Evolutionary conservation across 192 early-diverging fungal species (phyloP).

Genomic region (Ramicandelaber brevisporus): DNA sequence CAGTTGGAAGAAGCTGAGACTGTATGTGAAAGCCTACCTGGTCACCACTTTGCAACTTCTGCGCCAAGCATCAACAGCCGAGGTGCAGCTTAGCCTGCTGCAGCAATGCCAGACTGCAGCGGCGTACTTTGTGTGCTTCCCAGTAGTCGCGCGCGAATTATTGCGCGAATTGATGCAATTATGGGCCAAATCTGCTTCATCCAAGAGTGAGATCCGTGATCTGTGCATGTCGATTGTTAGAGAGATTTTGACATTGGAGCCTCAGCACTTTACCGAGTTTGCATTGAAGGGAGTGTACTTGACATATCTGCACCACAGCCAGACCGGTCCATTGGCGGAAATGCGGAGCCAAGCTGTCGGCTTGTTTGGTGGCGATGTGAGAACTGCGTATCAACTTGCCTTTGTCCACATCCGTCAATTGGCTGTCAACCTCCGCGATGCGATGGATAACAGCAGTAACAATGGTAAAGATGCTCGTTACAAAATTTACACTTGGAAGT

Average conservation of each 20-base stretch:
- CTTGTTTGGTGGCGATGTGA: slow-evolving; percentile 50
- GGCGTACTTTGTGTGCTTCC: slow-evolving; percentile 59
- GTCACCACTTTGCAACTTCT: slow-evolving; percentile 46
- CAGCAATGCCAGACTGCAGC: slow-evolving; percentile 51
- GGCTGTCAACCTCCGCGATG: slow-evolving; percentile 73
- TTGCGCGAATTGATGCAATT: slow-evolving; percentile 24
- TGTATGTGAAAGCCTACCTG: slow-evolving; percentile 63
- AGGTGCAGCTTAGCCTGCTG: slow-evolving; percentile 63
- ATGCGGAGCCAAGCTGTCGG: slow-evolving; percentile 87
- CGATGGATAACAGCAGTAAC: slow-evolving; percentile 61
- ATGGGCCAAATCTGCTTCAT: slow-evolving; percentile 23
- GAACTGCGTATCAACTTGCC: slow-evolving; percentile 71
- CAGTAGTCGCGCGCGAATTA: slow-evolving; percentile 56
- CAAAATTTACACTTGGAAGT: slow-evolving; percentile 93
- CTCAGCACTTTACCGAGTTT: slow-evolving; percentile 30
- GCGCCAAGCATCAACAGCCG: slow-evolving; percentile 53
- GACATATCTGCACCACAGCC: slow-evolving; percentile 51
- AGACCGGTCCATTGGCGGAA: slow-evolving; percentile 52
- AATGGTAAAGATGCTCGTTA: slow-evolving; percentile 80
- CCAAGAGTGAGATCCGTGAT: slow-evolving; percentile 46
- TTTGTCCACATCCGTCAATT: slow-evolving; percentile 85
- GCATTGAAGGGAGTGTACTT: slow-evolving; percentile 57
- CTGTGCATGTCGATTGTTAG: slow-evolving; percentile 65
- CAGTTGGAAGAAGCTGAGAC: slow-evolving; percentile 50
- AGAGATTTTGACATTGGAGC: slow-evolving; percentile 26